Evolutionary conservation across 345 rosid genomes (phyloP).

Genomic region (Citrus trifoliata): DNA sequence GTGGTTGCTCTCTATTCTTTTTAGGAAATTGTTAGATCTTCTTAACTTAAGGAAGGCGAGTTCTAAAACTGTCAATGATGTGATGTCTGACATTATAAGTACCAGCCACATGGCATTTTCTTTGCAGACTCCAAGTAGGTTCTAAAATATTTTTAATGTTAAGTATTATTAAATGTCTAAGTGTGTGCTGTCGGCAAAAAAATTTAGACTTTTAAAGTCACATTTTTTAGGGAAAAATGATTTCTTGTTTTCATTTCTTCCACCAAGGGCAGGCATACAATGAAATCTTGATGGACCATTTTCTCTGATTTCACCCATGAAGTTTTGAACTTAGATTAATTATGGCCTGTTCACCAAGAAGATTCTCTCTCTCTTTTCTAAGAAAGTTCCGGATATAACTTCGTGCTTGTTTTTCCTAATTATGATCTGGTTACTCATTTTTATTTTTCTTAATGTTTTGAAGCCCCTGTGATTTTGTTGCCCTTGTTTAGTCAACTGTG

Average conservation of each 20-base stretch:
- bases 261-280: no score
- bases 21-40: background rate
- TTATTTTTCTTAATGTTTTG: background rate
- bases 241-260: background rate
- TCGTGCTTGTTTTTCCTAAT: background rate
- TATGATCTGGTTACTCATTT: background rate
- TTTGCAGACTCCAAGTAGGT: background rate
- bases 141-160: background rate
- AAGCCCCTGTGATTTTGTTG: background rate
- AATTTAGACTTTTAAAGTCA: background rate
- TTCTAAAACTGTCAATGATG: background rate
- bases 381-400: background rate
- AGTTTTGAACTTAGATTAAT: background rate
- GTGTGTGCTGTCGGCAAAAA: background rate
- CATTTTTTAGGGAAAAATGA: background rate
- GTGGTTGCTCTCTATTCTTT: background rate
- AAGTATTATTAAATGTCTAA: background rate
- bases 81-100: background rate
- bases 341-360: background rate
- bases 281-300: background rate
- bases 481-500: background rate
- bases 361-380: background rate
- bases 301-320: background rate
- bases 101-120: background rate
- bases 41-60: background rate